These are phyloP conservation scores for Nicotiana knightiana DNA, from an alignment of 257 asterid species.

Conservation along the genomic window DNA sequence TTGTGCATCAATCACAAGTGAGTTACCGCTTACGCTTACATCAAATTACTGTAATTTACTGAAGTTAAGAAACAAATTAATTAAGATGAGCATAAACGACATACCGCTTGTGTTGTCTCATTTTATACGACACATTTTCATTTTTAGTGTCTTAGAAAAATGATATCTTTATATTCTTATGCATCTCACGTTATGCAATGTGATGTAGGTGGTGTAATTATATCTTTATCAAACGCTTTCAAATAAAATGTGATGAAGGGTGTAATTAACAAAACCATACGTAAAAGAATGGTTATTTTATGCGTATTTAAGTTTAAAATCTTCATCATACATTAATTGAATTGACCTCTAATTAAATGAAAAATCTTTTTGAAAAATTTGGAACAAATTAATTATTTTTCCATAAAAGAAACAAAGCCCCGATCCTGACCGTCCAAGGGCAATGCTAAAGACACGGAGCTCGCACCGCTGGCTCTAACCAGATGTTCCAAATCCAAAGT, in stretches of 20 bases:
- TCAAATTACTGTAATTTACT: neutral
- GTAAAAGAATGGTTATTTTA: neutral
- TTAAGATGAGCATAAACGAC: no score
- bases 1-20: no score
- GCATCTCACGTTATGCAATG: no score
- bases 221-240: no score
- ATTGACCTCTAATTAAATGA: neutral
- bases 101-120: no score
- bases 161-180: no score
- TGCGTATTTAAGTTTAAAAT: neutral
- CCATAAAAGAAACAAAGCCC: neutral
- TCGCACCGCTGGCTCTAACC: slow-evolving; percentile 6
- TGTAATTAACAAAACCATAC: no score
- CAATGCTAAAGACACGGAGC: slow-evolving; percentile 11
- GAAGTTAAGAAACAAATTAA: neutral
- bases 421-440: neutral
- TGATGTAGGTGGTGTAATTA: no score
- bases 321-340: neutral
- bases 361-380: no score
- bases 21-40: neutral
- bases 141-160: no score
- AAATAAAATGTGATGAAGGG: no score
- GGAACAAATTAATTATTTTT: neutral
- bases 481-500: neutral
- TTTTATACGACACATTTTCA: no score